Base-by-base conservation (phyloP, 2,329 filamentous ascomycete species). In the Didymella exigua region DNA sequence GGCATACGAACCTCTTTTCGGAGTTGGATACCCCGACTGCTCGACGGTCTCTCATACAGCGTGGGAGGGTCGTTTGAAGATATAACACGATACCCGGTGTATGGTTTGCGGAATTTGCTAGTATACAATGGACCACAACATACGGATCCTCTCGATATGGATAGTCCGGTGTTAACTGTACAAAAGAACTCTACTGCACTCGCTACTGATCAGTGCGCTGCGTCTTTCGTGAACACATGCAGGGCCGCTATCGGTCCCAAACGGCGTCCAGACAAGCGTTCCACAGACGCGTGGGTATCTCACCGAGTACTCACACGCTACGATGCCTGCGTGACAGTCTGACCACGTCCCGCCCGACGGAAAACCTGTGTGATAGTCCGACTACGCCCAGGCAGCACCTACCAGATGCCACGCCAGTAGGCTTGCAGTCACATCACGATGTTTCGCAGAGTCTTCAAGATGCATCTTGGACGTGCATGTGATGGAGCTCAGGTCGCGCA, bases 61-160 rank as follows among this genome's bases (percentile, higher is more conserved):
- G 36, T 7, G 36, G 19, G 21, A 24, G 5, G 52, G 44, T 29
- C 37, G 45, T 52, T 53, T 34, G 30, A 29, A 40, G 46, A 54
- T 42, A 52, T 29, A 56, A 48, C 57, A 58, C 31, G 61, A 66
- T 66, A 66, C 57, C 60, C 59, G 42, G 36, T 4, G 37, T 31
- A 50, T 50, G 34, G 36, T 36, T 36, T 42, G 52, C 49, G 56
- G 49, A 36, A 31, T 29, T 34, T 55, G 41, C 40, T 44, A 40
- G 38, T 16, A 13, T 21, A 21, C 8, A 37, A 38, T 7, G 7
- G 6, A 19, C 13, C 16, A 37, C 13, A 21, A n/a, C 11, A 14
- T 21, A 36, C 16, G 18, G 10, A 5, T 13, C 0, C 33, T 13
- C 1, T 34, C 9, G 8, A 13, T 36, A 4, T 11, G 16, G 33